phyloP scores from a whole-genome alignment of 2,329 filamentous ascomycete genomes.

The Neopestalotiopsis rosae region DNA sequence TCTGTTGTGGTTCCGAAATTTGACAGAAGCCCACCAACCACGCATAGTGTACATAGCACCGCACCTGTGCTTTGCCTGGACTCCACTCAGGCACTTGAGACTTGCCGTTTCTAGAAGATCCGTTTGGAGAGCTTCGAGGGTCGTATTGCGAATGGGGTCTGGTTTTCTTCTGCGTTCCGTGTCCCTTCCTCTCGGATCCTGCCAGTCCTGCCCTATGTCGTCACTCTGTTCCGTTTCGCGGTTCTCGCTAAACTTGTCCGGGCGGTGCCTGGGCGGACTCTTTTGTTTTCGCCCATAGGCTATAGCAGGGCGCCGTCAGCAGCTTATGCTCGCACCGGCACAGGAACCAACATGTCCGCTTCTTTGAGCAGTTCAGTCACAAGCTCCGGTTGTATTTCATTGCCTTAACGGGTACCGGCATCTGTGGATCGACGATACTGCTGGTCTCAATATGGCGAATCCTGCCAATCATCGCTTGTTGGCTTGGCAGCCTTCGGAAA shows the following conservation, averaged over 20 bases:
- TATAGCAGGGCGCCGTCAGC: neutral
- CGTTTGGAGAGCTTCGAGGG: neutral
- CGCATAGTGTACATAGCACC: neutral
- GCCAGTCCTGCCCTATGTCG: slow-evolving; percentile 12
- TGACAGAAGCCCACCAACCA: neutral
- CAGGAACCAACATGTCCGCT: neutral
- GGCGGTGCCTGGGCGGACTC: neutral
- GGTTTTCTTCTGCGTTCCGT: slow-evolving; percentile 2
- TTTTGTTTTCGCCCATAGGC: neutral
- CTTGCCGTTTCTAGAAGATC: slow-evolving; percentile 14
- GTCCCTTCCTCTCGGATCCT: slow-evolving; percentile 4
- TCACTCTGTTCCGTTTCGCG: slow-evolving; percentile 4
- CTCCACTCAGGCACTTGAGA: slow-evolving; percentile 13
- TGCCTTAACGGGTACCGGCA: neutral
- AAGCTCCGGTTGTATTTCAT: neutral
- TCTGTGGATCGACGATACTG: neutral
- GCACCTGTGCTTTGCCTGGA: neutral
- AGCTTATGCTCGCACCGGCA: neutral
- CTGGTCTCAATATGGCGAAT: neutral
- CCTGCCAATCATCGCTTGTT: neutral
- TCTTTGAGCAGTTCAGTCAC: neutral
- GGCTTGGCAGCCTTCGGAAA: neutral
- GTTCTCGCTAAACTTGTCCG: neutral
- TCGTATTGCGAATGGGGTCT: slow-evolving; percentile 14
- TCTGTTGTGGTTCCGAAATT: slow-evolving; percentile 11